Conservation (phyloP, 345 rosid genomes). For the Acer saccharum region DNA sequence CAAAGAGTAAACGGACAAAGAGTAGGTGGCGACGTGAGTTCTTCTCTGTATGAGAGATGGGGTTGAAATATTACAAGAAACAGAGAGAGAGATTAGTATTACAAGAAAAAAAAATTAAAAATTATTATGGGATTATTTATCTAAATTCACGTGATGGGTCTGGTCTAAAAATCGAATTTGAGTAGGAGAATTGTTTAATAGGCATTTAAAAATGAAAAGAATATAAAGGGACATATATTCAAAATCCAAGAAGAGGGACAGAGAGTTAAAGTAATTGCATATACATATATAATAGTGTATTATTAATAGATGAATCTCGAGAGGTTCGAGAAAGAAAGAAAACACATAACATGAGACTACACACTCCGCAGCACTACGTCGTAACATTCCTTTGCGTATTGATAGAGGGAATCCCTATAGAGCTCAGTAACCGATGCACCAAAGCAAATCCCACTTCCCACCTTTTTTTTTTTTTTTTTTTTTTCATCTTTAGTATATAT, state of each 20-base stretch:
- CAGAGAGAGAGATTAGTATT: constrained; percentile 2
- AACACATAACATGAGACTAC: constrained; percentile 27
- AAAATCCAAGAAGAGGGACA: constrained; percentile 50
- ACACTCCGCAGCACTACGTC: constrained; percentile 53
- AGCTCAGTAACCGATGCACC: constrained; percentile 42
- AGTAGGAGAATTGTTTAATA: background rate
- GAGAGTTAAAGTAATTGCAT: constrained; percentile 36
- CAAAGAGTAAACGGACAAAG: constrained; percentile 70
- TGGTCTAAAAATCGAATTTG: constrained; percentile 20
- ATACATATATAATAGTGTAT: too few relatives aligned
- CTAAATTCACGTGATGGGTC: constrained; percentile 49
- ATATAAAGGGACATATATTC: constrained; percentile 30
- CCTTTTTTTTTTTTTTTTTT: constrained; percentile 28
- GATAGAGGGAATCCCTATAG: constrained; percentile 72
- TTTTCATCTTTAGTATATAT: background rate
- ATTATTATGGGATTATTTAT: constrained; percentile 5
- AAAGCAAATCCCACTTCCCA: constrained; percentile 51
- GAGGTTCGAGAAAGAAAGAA: constrained; percentile 52
- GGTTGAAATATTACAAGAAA: constrained; percentile 15
- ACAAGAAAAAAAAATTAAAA: background rate
- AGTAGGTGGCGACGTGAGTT: constrained; percentile 64
- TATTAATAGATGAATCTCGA: constrained; percentile 59
- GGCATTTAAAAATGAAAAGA: constrained; percentile 13
- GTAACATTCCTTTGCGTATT: constrained; percentile 66
- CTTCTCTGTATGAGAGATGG: constrained; percentile 31